Conservation (phyloP, 2,329 filamentous ascomycete genomes). For the Arthrobotrys iridis region DNA sequence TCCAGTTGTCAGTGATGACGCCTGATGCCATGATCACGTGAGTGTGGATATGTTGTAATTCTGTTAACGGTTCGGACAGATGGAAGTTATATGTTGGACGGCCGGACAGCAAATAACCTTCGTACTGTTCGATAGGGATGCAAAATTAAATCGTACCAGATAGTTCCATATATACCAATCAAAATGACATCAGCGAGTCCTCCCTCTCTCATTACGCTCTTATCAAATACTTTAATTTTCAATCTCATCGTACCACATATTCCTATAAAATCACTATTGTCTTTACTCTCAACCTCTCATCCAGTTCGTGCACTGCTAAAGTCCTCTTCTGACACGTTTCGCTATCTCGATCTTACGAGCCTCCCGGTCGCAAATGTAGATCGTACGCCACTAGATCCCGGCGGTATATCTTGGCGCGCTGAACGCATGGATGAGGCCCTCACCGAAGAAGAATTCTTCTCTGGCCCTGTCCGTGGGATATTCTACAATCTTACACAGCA, state of each 20-base stretch:
- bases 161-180: neutral
- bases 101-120: neutral
- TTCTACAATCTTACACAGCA: conserved; percentile 30
- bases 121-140: neutral
- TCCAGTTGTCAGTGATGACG: too few relatives aligned
- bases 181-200: conserved; percentile 1
- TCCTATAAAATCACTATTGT: conserved; percentile 6
- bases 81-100: neutral
- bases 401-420: conserved; percentile 41
- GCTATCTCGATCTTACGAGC: conserved; percentile 18
- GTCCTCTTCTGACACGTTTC: conserved; percentile 37
- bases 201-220: conserved; percentile 14
- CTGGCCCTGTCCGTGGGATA: conserved; percentile 24
- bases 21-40: neutral
- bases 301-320: conserved; percentile 5
- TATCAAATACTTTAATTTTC: conserved; percentile 35
- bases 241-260: conserved; percentile 36
- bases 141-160: neutral
- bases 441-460: conserved; percentile 35
- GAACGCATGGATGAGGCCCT: conserved; percentile 37
- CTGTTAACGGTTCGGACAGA: conserved; percentile 4
- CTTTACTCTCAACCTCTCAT: conserved; percentile 24
- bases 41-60: neutral
- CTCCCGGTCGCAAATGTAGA: neutral
- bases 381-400: conserved; percentile 19